Conservation (phyloP, 257 asterid species). For the Ilex aquifolium region DNA sequence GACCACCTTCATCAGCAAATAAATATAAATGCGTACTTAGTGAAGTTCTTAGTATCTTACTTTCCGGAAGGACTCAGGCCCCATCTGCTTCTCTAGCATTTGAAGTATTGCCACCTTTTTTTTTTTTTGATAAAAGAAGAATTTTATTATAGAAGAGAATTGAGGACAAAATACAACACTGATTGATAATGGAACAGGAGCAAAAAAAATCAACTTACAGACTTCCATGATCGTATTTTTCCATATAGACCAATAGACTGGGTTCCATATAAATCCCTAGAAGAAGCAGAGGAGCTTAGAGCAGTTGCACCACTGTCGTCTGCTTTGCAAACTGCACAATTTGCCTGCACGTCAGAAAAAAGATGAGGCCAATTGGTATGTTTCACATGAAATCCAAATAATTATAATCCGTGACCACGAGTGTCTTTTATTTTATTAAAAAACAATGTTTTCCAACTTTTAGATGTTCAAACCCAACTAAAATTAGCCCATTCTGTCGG, state of each 20-base stretch:
- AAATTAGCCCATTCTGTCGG: no score
- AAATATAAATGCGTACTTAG: not conserved
- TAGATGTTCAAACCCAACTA: no score
- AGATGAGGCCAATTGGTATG: not conserved
- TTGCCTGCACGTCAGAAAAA: constrained; percentile 58
- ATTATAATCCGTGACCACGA: no score
- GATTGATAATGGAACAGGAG: constrained; percentile 1
- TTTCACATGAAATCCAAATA: no score
- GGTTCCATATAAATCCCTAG: constrained; percentile 88
- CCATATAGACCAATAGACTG: constrained; percentile 93
- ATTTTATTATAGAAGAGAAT: constrained; percentile 9
- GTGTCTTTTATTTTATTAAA: no score
- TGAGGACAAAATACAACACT: constrained; percentile 6
- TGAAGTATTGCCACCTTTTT: constrained; percentile 89
- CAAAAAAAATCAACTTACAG: constrained; percentile 50
- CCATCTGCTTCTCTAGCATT: constrained; percentile 99
- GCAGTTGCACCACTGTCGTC: constrained; percentile 95
- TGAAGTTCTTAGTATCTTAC: constrained; percentile 38
- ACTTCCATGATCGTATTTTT: constrained; percentile 94
- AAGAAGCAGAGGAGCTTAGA: constrained; percentile 70
- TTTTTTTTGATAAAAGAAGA: constrained; percentile 2
- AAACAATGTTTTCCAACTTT: no score
- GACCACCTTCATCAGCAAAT: not conserved
- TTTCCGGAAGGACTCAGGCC: constrained; percentile 97
- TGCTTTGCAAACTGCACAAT: constrained; percentile 88